These are phyloP conservation scores for Zelonia costaricensis DNA, from an alignment of 208 protist species.

Conservation along the genomic window DNA sequence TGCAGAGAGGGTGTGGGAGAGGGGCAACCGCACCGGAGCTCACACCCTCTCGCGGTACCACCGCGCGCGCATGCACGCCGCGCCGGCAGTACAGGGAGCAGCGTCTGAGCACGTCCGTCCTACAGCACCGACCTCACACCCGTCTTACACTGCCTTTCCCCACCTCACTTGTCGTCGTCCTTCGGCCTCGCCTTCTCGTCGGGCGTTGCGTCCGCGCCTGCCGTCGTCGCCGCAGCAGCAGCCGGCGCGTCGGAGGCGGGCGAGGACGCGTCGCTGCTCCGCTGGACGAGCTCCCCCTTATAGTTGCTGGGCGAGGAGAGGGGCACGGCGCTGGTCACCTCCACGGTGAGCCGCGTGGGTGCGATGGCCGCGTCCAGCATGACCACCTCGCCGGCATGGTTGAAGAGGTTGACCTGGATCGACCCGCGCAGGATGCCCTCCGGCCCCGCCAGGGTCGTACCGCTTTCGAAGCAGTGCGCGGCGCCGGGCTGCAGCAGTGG, in stretches of 20 bases:
- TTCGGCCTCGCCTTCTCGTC: neutral
- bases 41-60: too few species aligned
- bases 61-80: too few species aligned
- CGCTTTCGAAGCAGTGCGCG: slow-evolving; percentile 77
- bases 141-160: too few species aligned
- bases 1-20: too few species aligned
- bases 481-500: slow-evolving; percentile 71
- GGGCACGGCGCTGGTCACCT: slow-evolving; percentile 22
- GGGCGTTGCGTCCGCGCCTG: neutral
- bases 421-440: slow-evolving; percentile 81
- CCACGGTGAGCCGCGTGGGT: slow-evolving; percentile 58
- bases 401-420: slow-evolving; percentile 82
- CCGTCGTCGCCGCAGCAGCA: neutral
- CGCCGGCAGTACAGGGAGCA: too few species aligned
- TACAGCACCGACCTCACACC: too few species aligned
- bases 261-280: slow-evolving; percentile 4
- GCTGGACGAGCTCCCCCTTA: slow-evolving; percentile 29
- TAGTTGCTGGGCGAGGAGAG: slow-evolving; percentile 13
- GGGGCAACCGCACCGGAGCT: too few species aligned
- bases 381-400: slow-evolving; percentile 65
- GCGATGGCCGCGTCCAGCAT: slow-evolving; percentile 72
- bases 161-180: neutral
- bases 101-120: too few species aligned
- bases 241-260: too few species aligned
- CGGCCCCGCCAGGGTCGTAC: slow-evolving; percentile 48